Evolutionary conservation across 2,329 filamentous ascomycete species (phyloP), one percentile per base, ranked within the genome.

Genomic region (Calonectria montana): DNA sequence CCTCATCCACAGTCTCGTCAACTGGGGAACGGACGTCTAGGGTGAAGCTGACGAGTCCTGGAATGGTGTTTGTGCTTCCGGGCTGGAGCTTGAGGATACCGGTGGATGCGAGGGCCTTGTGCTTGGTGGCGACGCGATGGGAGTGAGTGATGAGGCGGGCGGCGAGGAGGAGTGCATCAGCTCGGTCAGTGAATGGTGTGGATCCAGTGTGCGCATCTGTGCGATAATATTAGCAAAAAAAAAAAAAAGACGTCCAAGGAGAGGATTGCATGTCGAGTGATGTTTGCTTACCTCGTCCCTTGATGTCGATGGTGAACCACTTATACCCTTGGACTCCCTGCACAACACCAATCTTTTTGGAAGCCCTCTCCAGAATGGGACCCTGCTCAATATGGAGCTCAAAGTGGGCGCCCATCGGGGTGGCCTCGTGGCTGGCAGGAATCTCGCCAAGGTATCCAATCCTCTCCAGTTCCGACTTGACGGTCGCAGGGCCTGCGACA

Each of bases 331-430:
- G 82, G 1, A 77, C 77, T n/a, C 81, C 81, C 13, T 76, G 73
- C 8, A 83, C 81, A 15, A 82, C 81, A 10, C 81, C 81, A 47
- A 83, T 78, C 45, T 74, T 79, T 37, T 70, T 77, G 0, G 72
- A 70, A 1, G 72, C 69, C 9, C 74, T 71, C 63, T 96, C 91
- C 1, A 97, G 87, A 39, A 94, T 90, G 0, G 94, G 94, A 0
- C 94, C 81, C 81, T 97, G 95, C 81, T 97, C 94, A 65, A 96
- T 96, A 79, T 97, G 94, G 12, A 97, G 87, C 81, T 96, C 93
- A 79, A 96, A 95, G 81, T 96, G 93, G 0, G 93, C 94, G 0
- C 90, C 92, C 83, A 95, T 91, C 0, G 92, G 93, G 1, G 63
- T 74, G 2, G 75, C 53, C 3, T 75, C 62, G 57, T 78, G 68